Percentiles rank a stretch among this genome's conserved stretches.
phyloP scores from a whole-genome alignment of 2,329 filamentous ascomycete species.

The Colletotrichum aenigma region DNA sequence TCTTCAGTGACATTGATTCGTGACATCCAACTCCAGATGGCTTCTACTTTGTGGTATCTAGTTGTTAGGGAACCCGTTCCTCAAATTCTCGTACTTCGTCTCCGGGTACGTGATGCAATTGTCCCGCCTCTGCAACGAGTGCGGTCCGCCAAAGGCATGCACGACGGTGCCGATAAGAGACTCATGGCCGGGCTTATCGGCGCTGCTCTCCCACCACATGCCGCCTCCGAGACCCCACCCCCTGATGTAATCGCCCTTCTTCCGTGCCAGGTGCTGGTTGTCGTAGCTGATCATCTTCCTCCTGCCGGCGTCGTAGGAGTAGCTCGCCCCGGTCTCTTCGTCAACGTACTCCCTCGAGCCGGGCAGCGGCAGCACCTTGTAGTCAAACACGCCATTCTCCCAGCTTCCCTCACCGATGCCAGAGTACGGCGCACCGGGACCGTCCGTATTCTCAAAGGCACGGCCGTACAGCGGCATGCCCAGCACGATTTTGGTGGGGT shows the following conservation, averaged over 20 bases:
- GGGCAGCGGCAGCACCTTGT: conserved; percentile 77
- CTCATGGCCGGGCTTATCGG: conserved; percentile 67
- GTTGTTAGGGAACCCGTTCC: conserved; percentile 53
- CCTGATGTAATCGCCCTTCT: conserved; percentile 76
- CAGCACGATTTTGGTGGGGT: conserved; percentile 76
- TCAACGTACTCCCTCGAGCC: conserved; percentile 72
- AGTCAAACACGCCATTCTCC: conserved; percentile 88
- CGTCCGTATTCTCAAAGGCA: conserved; percentile 79
- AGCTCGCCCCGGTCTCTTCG: conserved; percentile 69
- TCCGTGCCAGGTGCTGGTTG: conserved; percentile 67
- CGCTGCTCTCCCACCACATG: conserved; percentile 98
- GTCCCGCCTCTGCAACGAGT: conserved; percentile 50
- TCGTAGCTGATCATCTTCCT: conserved; percentile 81
- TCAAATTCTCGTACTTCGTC: conserved; percentile 74
- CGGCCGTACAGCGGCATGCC: conserved; percentile 94
- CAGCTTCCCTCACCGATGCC: conserved; percentile 82
- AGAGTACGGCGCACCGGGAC: conserved; percentile 69
- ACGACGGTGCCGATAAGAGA: conserved; percentile 75
- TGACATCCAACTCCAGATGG: background rate
- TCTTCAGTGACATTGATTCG: background rate
- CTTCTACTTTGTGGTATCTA: background rate
- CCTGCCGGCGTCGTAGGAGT: conserved; percentile 70
- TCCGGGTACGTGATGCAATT: conserved; percentile 70
- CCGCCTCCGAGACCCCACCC: conserved; percentile 74
- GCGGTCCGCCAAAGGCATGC: conserved; percentile 58